A percentile compares a stretch with the other conserved stretches of the same genome.
phyloP scores from a whole-genome alignment of 768 basidiomycete species.

The Pleurotus platypus region DNA sequence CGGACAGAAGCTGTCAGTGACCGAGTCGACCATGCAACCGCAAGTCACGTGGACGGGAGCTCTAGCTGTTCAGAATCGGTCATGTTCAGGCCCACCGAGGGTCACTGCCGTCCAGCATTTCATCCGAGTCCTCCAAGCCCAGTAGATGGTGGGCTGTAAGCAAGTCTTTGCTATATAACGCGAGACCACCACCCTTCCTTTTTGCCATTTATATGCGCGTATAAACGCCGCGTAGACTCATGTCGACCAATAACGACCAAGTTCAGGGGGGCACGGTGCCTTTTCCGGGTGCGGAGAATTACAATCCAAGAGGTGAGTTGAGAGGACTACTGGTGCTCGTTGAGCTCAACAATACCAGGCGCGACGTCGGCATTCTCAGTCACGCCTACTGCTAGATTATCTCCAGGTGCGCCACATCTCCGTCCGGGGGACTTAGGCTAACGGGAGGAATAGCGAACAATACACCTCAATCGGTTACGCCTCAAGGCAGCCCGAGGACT shows the following conservation, averaged over 20 bases:
- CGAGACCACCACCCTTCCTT: too few species aligned
- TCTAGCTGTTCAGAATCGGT: too few species aligned
- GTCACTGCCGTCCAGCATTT: too few species aligned
- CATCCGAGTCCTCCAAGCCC: too few species aligned
- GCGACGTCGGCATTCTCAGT: not conserved
- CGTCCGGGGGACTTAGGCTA: not conserved
- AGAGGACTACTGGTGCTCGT: not conserved
- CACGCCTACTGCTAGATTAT: not conserved
- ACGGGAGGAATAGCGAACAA: not conserved
- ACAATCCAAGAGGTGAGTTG: too few species aligned
- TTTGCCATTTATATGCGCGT: too few species aligned
- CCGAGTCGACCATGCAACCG: too few species aligned
- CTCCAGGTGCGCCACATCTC: not conserved
- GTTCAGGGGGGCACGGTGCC: not conserved
- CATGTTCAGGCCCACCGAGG: too few species aligned
- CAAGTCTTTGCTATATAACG: too few species aligned
- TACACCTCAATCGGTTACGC: not conserved
- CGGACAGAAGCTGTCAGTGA: too few species aligned
- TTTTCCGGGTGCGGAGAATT: not conserved
- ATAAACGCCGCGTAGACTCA: conserved; percentile 5
- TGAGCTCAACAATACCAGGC: not conserved
- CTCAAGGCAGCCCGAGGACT: not conserved
- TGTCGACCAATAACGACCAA: not conserved
- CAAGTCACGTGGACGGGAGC: too few species aligned
- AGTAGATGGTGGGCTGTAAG: too few species aligned